Conservation (phyloP, 2,329 filamentous ascomycete genomes). For the Sporothrix pseudoabietina region DNA sequence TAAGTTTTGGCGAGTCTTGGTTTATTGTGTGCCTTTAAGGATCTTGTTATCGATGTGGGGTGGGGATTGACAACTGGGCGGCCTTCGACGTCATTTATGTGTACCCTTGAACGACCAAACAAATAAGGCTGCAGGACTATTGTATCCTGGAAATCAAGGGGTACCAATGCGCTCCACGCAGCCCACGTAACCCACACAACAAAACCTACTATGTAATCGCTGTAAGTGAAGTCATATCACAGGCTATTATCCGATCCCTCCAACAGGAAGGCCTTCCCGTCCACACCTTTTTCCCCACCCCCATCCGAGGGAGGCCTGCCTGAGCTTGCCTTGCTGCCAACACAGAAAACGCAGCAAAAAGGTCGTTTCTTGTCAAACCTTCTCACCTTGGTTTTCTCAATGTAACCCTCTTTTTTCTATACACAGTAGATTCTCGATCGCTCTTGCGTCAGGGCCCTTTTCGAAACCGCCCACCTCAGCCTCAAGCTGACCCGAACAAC, state of each 20-base stretch:
- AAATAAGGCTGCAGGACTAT: neutral
- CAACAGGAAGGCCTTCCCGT: too few species aligned
- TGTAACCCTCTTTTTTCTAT: constrained; percentile 12
- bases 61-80: constrained; percentile 1
- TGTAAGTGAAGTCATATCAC: constrained; percentile 4
- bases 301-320: neutral
- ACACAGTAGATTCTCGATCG: neutral
- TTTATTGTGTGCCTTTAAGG: neutral
- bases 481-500: neutral
- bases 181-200: neutral
- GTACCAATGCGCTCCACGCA: neutral
- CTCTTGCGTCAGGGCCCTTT: neutral
- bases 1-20: constrained; percentile 14
- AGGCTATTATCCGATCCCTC: neutral
- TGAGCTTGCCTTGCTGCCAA: too few species aligned
- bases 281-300: neutral
- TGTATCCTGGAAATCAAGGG: neutral
- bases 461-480: neutral
- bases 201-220: neutral
- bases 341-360: neutral
- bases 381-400: constrained; percentile 16
- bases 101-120: neutral
- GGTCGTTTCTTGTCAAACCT: neutral
- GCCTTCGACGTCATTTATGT: constrained; percentile 22
- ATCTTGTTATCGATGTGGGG: constrained; percentile 13